Evolutionary conservation across 2,329 filamentous ascomycete species (phyloP).

Genomic region (Arthrobotrys entomopaga): DNA sequence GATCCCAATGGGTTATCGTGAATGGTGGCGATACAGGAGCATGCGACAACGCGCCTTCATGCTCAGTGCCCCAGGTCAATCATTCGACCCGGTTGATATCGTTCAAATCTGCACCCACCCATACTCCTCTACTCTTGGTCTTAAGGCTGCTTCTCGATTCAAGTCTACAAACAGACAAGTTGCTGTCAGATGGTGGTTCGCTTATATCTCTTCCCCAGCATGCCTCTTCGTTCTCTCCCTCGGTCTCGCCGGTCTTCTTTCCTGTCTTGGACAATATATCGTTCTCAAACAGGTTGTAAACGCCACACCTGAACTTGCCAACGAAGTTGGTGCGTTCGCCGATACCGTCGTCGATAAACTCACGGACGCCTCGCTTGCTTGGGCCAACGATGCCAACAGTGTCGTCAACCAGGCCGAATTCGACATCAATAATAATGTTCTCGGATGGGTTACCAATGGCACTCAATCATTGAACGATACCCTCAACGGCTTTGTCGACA

Average conservation of each 20-base stretch:
- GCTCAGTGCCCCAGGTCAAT: conserved; percentile 69
- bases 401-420: conserved; percentile 73
- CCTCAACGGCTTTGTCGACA: conserved; percentile 80
- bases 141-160: conserved; percentile 75
- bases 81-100: conserved; percentile 82
- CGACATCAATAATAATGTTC: conserved; percentile 83
- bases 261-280: conserved; percentile 83
- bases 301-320: conserved; percentile 78
- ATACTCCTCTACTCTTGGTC: conserved; percentile 75
- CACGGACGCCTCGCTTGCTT: conserved; percentile 76
- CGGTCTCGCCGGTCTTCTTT: conserved; percentile 81
- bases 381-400: conserved; percentile 79
- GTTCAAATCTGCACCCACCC: conserved; percentile 88
- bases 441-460: conserved; percentile 86
- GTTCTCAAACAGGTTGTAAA: conserved; percentile 78
- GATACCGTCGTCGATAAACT: conserved; percentile 79
- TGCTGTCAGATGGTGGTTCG: conserved; percentile 81
- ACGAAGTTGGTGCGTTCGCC: conserved; percentile 81
- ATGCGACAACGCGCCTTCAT: conserved; percentile 77
- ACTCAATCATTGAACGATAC: conserved; percentile 86
- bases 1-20: conserved; percentile 80
- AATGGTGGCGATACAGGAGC: conserved; percentile 78
- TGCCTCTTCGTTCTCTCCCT: conserved; percentile 88
- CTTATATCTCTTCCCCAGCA: conserved; percentile 84
- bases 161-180: conserved; percentile 73